Conservation (phyloP, 1,284 basidiomycete genomes). For the Fistulina hepatica region DNA sequence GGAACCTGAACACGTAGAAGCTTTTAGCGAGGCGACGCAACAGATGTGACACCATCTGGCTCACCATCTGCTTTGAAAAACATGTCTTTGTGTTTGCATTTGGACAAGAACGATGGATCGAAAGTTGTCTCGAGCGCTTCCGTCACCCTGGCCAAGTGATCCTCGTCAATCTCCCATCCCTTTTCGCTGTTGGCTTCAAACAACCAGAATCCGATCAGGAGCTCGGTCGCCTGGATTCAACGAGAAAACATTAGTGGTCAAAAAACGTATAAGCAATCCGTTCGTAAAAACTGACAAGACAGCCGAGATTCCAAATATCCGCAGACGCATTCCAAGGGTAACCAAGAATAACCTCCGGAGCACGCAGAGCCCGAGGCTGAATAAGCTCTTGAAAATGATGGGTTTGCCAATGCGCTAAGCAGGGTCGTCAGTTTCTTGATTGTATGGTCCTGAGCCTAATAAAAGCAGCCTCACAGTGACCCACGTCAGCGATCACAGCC, state of each 20-base stretch:
- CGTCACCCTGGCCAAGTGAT: neutral
- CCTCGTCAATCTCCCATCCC: neutral
- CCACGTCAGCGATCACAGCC: constrained; percentile 6
- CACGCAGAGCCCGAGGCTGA: neutral
- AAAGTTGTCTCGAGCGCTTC: neutral
- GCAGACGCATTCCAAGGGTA: neutral
- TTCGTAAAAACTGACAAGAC: neutral
- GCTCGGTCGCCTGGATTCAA: neutral
- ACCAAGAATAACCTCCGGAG: neutral
- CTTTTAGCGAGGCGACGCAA: neutral
- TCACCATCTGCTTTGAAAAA: neutral
- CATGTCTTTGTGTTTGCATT: neutral
- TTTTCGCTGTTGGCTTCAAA: neutral
- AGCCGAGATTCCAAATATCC: neutral
- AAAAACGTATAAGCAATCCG: neutral
- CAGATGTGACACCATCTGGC: neutral
- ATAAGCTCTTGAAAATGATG: neutral
- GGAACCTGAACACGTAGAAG: neutral
- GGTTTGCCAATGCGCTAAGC: neutral
- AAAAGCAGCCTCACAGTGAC: constrained; percentile 4
- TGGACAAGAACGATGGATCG: neutral
- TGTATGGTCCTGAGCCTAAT: neutral
- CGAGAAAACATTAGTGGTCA: neutral
- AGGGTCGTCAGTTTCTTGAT: neutral
- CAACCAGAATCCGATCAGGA: neutral